Evolutionary conservation across 129 eudicot species (phyloP), one percentile per base, ranked within the genome.

Genomic region (Saposhnikovia divaricata): DNA sequence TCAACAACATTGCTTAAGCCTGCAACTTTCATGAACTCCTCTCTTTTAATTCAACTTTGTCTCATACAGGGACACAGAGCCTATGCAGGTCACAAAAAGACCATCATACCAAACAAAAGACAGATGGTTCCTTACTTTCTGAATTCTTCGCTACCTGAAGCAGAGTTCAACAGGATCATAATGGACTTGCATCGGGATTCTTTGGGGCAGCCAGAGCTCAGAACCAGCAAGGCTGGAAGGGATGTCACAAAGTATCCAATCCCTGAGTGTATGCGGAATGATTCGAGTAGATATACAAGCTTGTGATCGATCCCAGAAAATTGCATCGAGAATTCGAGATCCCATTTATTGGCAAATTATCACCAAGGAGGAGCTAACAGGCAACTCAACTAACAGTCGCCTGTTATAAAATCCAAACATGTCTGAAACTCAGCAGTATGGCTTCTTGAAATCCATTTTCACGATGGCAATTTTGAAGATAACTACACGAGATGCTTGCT

Each of bases 191-290:
- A 95, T 66, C 86, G 77, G 4, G 98, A 95, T 48, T 95, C 97
- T 4, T 59, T 95, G 79, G 98, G 98, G 27, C 97, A 92, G 80
- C 98, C 98, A 2, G 98, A 92, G 80, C 78, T 91, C 25, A 87
- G 98, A 84, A 86, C 92, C 38, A 90, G 89, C 85, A 94, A 90
- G 87, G 86, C 87, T 7, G 94, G 97, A 80, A 89, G 98, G 51
- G 97, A 95, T 48, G 98, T 95, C 47, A 95, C 98, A 15, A 95
- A 95, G 85, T 95, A 92, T 69, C 98, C 98, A 1, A 84, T 95
- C 57, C 97, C 97, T 0, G 98, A 92, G 84, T 95, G 98, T 80
- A 95, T 95, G 98, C 85, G 98, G 66, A 95, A 95, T 78, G 57
- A 13, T 15, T 75, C 84, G 0, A 46, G 23, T 18, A 61, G 37